phyloP scores from a whole-genome alignment of 2,329 filamentous ascomycete species.

The Didymella lethalis region DNA sequence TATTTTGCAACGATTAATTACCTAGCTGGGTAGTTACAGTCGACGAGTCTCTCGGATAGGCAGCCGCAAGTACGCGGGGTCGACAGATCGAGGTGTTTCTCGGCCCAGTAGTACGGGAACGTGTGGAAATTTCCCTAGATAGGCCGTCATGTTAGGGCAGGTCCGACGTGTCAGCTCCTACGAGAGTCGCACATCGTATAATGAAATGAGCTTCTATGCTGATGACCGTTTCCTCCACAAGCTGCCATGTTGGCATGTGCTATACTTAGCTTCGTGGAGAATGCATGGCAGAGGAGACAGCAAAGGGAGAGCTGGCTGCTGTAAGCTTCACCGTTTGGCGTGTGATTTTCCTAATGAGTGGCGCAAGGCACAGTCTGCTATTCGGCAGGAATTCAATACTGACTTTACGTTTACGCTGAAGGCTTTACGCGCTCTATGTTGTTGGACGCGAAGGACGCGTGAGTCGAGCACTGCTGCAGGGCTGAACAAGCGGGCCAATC shows the following conservation, averaged over 20 bases:
- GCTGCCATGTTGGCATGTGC: conserved; percentile 6
- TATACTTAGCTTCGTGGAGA: conserved; percentile 20
- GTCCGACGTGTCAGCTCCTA: conserved; percentile 7
- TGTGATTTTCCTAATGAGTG: background rate
- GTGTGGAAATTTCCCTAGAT: background rate
- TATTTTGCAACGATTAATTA: background rate
- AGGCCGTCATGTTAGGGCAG: conserved; percentile 4
- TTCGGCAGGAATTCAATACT: conserved; percentile 11
- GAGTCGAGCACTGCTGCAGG: background rate
- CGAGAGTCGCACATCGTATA: conserved; percentile 12
- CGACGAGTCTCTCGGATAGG: conserved; percentile 2
- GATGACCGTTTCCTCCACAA: background rate
- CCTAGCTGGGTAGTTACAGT: conserved; percentile 11
- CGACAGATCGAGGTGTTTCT: background rate
- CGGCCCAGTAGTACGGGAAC: conserved; percentile 18
- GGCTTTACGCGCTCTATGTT: background rate
- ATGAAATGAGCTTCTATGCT: conserved; percentile 3
- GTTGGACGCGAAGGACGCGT: conserved; percentile 5
- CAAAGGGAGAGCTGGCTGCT: conserved; percentile 9
- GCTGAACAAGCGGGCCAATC: conserved; percentile 4
- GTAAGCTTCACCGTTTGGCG: background rate
- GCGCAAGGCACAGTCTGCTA: background rate
- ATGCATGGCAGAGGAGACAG: conserved; percentile 15
- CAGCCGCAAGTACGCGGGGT: conserved; percentile 5
- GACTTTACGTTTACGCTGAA: background rate